phyloP scores from a whole-genome alignment of 75 land plant genomes.

The Sequoia sempervirens region DNA sequence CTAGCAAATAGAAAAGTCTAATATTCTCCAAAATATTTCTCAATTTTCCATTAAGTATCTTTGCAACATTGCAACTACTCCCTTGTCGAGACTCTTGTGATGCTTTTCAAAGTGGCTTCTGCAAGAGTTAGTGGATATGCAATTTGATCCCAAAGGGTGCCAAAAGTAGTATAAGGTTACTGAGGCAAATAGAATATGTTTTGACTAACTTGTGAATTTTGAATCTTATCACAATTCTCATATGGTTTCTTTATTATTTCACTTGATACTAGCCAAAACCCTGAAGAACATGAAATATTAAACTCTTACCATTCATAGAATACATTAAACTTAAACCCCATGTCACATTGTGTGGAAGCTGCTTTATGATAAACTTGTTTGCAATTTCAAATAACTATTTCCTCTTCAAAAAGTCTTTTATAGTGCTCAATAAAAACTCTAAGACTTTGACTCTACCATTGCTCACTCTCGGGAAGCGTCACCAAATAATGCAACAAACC shows the following conservation, averaged over 20 bases:
- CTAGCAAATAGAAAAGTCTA: conserved; percentile 76
- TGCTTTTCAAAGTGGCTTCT: conserved; percentile 69
- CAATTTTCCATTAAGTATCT: conserved; percentile 55
- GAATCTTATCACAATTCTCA: conserved; percentile 9
- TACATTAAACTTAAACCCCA: no score
- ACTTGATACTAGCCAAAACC: conserved; percentile 90
- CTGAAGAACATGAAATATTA: conserved; percentile 85
- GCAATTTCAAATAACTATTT: no score
- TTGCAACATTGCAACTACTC: conserved; percentile 22
- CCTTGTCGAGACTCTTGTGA: conserved; percentile 34
- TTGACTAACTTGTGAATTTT: conserved; percentile 34
- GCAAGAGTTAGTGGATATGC: conserved; percentile 86
- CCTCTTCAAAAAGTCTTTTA: no score
- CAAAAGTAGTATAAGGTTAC: conserved; percentile 89
- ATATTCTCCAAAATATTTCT: conserved; percentile 72
- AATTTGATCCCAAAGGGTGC: conserved; percentile 96
- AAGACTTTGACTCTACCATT: no score
- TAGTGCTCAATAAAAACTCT: no score
- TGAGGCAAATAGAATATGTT: conserved; percentile 88
- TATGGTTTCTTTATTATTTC: conserved; percentile 66
- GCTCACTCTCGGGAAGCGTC: no score
- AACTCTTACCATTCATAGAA: conserved; percentile 97
- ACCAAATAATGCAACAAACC: no score
- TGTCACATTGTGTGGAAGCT: no score
- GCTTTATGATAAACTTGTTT: no score